Evolutionary conservation across 2,329 filamentous ascomycete genomes (phyloP), one percentile per base, ranked within the genome.

Genomic region (Colletotrichum australisinense): DNA sequence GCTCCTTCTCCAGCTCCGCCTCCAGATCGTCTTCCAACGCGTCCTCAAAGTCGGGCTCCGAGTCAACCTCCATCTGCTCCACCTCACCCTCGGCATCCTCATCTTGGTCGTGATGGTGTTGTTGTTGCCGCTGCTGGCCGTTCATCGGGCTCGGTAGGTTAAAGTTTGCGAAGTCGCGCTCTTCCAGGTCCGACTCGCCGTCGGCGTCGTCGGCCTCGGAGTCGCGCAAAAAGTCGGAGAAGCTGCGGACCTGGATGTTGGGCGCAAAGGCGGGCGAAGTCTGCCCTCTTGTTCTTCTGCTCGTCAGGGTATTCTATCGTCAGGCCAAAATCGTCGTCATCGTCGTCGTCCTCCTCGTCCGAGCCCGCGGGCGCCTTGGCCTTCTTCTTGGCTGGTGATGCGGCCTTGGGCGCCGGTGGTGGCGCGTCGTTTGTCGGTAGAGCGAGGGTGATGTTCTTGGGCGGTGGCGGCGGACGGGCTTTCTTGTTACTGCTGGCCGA

Each of bases 251-350:
- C 67, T 83, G 77, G 66, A 78, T 76, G 6, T 68, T 63, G 14
- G 78, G 77, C 4, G 82, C 77, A 22, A 89, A 86, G 0, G 86
- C 84, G 0, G 87, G 86, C 4, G 87, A 88, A 88, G 78, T 87
- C 84, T 22, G 82, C 78, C 38, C 78, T 53, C 75, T 75, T 73
- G 81, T 74, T 76, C 80, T 69, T 77, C 74, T 66, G 68, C 26
- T 85, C 85, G 38, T 85, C 89, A 0, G 90, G 90, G 75, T 90
- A 91, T 79, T 92, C 91, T 69, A 92, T 85, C 30, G 88, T 86
- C 42, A 92, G 83, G 30, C 87, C 87, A 59, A 88, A 87, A 63
- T 90, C 90, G 28, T 88, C 89, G 56, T 90, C 88, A 14, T 88
- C 86, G 22, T 88, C 86, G 4, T 88, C 88, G 8, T 88, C 86